Percentiles rank a stretch among this genome's conserved stretches.
These are phyloP conservation scores for Chalciporus piperatus DNA, from an alignment of 768 basidiomycete genomes.

Conservation along the genomic window DNA sequence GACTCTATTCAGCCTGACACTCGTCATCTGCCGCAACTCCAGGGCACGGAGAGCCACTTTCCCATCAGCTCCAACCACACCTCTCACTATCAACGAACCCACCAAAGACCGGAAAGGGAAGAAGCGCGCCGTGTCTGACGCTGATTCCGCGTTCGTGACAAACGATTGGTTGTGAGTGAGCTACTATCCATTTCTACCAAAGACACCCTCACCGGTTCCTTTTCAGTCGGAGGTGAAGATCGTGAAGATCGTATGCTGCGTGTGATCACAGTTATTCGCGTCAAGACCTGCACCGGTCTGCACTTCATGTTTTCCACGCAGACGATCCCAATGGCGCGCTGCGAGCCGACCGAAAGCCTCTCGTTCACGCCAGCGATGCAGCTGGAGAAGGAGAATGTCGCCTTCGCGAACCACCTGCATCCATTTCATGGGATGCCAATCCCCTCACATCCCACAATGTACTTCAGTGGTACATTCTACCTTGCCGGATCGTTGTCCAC, in stretches of 20 bases:
- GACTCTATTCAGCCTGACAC: slow-evolving; percentile 22
- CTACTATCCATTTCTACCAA: slow-evolving; percentile 94
- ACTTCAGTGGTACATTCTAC: no score
- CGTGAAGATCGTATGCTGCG: slow-evolving; percentile 64
- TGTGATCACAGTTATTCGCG: slow-evolving; percentile 80
- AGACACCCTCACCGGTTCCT: slow-evolving; percentile 92
- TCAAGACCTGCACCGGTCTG: slow-evolving; percentile 84
- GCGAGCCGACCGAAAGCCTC: no score
- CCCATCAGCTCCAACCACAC: slow-evolving; percentile 35
- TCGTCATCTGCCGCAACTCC: slow-evolving; percentile 30
- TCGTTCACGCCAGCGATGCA: no score
- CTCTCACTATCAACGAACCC: no score
- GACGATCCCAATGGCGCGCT: slow-evolving; percentile 9
- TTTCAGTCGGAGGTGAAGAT: slow-evolving; percentile 28
- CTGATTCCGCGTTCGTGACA: no score
- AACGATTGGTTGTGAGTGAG: slow-evolving; percentile 92
- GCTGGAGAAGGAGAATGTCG: no score
- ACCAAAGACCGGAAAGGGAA: no score
- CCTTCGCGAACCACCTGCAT: no score
- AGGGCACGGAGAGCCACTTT: slow-evolving; percentile 62
- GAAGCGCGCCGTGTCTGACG: no score
- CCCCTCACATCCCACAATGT: no score
- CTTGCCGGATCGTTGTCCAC: no score
- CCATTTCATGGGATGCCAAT: no score
- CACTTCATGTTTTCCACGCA: slow-evolving; percentile 11